Evolutionary conservation across 352 stramenopile species (phyloP).

Genomic region (Phytophthora chlamydospora): DNA sequence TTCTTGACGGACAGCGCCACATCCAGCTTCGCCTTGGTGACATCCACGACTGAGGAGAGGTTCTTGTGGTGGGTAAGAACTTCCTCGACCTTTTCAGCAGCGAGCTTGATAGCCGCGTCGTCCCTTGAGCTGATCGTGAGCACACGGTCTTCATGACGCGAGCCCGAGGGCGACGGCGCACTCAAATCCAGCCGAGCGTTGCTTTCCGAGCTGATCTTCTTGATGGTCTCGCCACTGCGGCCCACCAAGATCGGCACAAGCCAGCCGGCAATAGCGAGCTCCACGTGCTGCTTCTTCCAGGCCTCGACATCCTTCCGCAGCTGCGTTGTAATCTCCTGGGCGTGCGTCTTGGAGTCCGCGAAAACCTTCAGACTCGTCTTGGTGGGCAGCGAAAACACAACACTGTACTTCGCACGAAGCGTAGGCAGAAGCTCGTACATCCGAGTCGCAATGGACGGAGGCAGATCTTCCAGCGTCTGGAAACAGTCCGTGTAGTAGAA

Average conservation of each 20-base stretch:
- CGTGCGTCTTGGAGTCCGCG: conserved; percentile 62
- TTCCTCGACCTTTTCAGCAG: conserved; percentile 60
- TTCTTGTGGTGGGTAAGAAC: conserved; percentile 61
- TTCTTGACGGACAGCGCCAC: conserved; percentile 54
- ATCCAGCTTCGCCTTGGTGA: conserved; percentile 53
- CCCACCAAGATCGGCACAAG: conserved; percentile 73
- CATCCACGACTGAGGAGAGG: conserved; percentile 50
- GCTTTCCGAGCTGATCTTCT: conserved; percentile 67
- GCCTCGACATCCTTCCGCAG: conserved; percentile 55
- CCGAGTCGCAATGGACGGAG: conserved; percentile 51
- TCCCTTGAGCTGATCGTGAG: conserved; percentile 75
- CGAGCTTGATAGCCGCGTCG: conserved; percentile 63
- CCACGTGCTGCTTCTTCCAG: conserved; percentile 76
- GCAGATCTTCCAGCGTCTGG: conserved; percentile 51
- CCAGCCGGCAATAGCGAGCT: conserved; percentile 66
- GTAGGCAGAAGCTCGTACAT: conserved; percentile 70
- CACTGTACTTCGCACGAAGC: conserved; percentile 56
- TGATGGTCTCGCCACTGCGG: conserved; percentile 82
- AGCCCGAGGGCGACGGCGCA: conserved; percentile 18
- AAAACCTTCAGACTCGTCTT: conserved; percentile 72
- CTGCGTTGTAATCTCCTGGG: conserved; percentile 45
- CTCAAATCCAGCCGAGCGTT: conserved; percentile 69
- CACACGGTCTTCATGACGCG: conserved; percentile 42
- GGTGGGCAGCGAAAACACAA: conserved; percentile 65
- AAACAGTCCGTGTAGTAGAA: conserved; percentile 80